These are phyloP conservation scores for Cutaneotrichosporon arboriforme DNA, from an alignment of 1,284 basidiomycete genomes.

Conservation along the genomic window DNA sequence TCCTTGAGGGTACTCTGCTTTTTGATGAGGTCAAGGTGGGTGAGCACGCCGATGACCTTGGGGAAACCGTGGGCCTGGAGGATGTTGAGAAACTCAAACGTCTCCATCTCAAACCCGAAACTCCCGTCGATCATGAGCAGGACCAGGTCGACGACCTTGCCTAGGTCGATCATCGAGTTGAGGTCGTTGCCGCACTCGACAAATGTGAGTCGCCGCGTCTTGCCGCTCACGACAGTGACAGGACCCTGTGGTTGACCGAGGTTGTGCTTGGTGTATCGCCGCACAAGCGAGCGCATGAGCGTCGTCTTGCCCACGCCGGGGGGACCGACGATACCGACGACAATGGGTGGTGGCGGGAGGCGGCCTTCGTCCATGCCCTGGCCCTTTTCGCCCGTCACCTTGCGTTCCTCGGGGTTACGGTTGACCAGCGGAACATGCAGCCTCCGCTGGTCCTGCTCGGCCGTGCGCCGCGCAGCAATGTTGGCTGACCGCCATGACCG, in stretches of 20 bases:
- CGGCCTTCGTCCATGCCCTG: conserved; percentile 44
- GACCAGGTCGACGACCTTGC: conserved; percentile 92
- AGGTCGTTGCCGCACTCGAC: conserved; percentile 97
- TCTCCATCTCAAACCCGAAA: conserved; percentile 99
- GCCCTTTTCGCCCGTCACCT: conserved; percentile 44
- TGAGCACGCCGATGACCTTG: conserved; percentile 93
- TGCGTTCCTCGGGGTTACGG: conserved; percentile 77
- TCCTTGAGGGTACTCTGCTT: conserved; percentile 78
- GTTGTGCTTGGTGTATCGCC: conserved; percentile 91
- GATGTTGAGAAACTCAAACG: conserved; percentile 96
- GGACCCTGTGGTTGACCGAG: conserved; percentile 86
- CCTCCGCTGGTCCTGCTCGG: conserved; percentile 87
- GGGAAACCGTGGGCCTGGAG: conserved; percentile 97
- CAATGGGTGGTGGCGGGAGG: conserved; percentile 76
- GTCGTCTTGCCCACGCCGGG: conserved; percentile 97
- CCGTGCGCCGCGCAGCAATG: conserved; percentile 79
- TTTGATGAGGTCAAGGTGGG: conserved; percentile 96
- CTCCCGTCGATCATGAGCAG: conserved; percentile 96
- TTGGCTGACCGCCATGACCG: conserved; percentile 83
- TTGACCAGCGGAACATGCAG: conserved; percentile 95
- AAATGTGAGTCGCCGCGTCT: conserved; percentile 87
- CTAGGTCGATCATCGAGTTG: conserved; percentile 96
- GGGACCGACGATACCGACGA: conserved; percentile 95
- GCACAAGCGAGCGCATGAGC: conserved; percentile 82
- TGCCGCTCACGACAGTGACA: conserved; percentile 87